These are phyloP conservation scores for Schizosaccharomyces octosporus DNA, from an alignment of 805 yeast species.

Conservation along the genomic window DNA sequence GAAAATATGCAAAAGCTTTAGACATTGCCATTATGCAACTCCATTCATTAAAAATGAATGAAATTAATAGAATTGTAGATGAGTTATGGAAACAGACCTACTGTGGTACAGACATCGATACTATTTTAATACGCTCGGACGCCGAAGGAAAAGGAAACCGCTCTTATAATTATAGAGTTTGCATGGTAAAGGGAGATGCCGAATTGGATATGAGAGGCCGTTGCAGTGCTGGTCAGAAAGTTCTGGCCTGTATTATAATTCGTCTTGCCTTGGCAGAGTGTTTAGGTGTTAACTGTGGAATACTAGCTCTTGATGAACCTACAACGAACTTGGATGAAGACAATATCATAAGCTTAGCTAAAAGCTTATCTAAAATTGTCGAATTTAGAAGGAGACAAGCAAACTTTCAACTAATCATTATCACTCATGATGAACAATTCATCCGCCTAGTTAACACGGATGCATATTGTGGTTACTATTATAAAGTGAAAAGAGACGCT, in stretches of 20 bases:
- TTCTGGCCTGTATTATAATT: constrained; percentile 72
- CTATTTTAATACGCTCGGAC: constrained; percentile 67
- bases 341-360: constrained; percentile 70
- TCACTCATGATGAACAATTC: constrained; percentile 89
- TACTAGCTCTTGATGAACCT: constrained; percentile 91
- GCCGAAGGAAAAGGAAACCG: constrained; percentile 24
- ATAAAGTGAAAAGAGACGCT: constrained; percentile 54
- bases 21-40: constrained; percentile 85
- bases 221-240: constrained; percentile 95
- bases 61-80: constrained; percentile 64
- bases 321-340: constrained; percentile 84
- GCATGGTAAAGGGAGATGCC: constrained; percentile 75
- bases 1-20: constrained; percentile 57
- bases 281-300: constrained; percentile 84
- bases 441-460: constrained; percentile 64
- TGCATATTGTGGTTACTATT: constrained; percentile 67
- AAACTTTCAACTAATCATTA: constrained; percentile 82
- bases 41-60: constrained; percentile 78
- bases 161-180: constrained; percentile 19
- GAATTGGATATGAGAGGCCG: constrained; percentile 96
- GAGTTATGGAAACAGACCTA: constrained; percentile 88
- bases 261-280: constrained; percentile 84
- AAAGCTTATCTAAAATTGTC: constrained; percentile 50
- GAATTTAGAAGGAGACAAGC: constrained; percentile 48
- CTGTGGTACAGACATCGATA: constrained; percentile 84